Conservation (phyloP, 2,329 filamentous ascomycete genomes). For the Alternaria atra region DNA sequence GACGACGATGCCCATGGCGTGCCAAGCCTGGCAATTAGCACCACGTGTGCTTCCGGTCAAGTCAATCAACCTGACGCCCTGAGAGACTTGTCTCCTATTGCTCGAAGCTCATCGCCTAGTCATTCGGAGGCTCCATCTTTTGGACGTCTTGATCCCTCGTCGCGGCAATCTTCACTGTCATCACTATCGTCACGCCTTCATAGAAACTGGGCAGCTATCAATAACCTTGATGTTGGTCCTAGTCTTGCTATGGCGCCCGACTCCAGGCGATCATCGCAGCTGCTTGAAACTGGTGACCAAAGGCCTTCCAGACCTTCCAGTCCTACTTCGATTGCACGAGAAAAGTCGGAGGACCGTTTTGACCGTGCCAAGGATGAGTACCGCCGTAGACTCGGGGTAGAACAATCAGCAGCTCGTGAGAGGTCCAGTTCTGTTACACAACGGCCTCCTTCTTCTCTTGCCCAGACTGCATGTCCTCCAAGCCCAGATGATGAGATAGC, state of each 20-base stretch:
- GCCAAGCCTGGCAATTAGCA: constrained; percentile 71
- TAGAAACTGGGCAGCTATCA: constrained; percentile 32
- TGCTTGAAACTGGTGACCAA: constrained; percentile 5
- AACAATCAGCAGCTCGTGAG: constrained; percentile 42
- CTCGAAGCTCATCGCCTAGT: constrained; percentile 54
- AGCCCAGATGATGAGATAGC: constrained; percentile 57
- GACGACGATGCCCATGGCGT: constrained; percentile 71
- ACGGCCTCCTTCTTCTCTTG: constrained; percentile 40
- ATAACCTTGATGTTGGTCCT: constrained; percentile 37
- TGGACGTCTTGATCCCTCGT: constrained; percentile 36
- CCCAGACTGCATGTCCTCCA: constrained; percentile 54
- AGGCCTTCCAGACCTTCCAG: constrained; percentile 11
- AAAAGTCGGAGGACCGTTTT: constrained; percentile 44
- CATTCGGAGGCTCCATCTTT: constrained; percentile 49
- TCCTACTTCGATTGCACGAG: constrained; percentile 25
- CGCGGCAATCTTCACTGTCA: constrained; percentile 52
- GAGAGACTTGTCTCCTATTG: constrained; percentile 51
- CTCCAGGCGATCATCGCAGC: constrained; percentile 8
- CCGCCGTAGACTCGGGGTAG: constrained; percentile 45
- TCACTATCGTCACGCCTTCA: constrained; percentile 49
- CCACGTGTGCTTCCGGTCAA: constrained; percentile 68
- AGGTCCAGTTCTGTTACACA: constrained; percentile 31
- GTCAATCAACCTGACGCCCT: constrained; percentile 61
- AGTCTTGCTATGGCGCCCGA: constrained; percentile 27
- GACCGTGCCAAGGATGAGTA: constrained; percentile 52